Base-by-base conservation (phyloP, 768 basidiomycete genomes). In the Auriscalpium orientale region DNA sequence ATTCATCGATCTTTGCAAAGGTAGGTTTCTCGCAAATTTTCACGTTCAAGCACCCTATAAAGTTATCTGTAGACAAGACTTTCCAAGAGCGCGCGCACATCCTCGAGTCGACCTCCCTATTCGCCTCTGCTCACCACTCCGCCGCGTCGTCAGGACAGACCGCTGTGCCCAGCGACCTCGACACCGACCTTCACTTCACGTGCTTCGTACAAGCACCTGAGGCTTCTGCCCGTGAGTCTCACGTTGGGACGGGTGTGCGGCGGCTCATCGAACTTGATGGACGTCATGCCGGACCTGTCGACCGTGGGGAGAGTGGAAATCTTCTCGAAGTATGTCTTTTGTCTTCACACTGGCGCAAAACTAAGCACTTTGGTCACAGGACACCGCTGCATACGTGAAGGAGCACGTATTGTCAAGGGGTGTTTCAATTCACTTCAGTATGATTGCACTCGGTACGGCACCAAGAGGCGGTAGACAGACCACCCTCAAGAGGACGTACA, bases 201-300 rank as follows among this genome's bases (percentile, higher is more conserved):
- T 85, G 86, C 63, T 98, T 97, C 63, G 81, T 97, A 36, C 76
- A 78, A 56, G 89, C 88, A 0, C 82, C 84, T 1, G 74, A 70
- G 35, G 66, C 73, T 1, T 67, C 68, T 1, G 60, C 71, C 13
- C 66, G 77, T n/a, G 67, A 60, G 21, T 62, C 65, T 0, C 62
- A 64, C 43, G 46, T 62, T 16, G 55, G 34, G 54, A 58, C 45
- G 54, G 15, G 35, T 10, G 58, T 69, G 58, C 62, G 64, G 37
- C 77, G 87, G 47, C 68, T 97, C 8, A 72, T 95, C 46, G 95
- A 97, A 68, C 73, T 98, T 48, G 93, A 97, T 70, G 94, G 94
- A 1, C 72, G 82, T 45, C 72, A 94, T 46, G 70, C 67, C 9
- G 89, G 89, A 3, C 92, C 94, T 1, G 75, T 97, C 61, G 93